Conservation (phyloP, 345 rosid genomes). For the Eucalyptus erythrocorys region DNA sequence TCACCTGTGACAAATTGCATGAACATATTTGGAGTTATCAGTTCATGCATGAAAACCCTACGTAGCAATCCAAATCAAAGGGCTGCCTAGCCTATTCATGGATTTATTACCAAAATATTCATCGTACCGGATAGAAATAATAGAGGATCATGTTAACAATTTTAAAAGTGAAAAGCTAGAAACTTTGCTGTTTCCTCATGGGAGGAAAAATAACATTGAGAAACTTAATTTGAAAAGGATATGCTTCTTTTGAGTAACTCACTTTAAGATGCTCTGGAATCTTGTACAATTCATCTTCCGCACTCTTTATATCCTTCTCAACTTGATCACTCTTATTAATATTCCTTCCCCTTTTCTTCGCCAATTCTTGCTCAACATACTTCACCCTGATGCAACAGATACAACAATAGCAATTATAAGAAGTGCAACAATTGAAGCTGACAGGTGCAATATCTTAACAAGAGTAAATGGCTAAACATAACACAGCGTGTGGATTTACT, state of each 20-base stretch:
- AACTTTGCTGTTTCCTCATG: not conserved
- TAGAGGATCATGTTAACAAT: not conserved
- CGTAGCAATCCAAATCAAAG: not conserved
- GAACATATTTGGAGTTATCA: not conserved
- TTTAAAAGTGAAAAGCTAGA: not conserved
- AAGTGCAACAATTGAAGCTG: not conserved
- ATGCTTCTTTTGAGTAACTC: not conserved
- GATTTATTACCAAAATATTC: not conserved
- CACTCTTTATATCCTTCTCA: slow-evolving; percentile 66
- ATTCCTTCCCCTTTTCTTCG: slow-evolving; percentile 71
- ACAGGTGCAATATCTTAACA: not conserved
- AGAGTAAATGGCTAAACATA: not conserved
- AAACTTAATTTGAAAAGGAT: not conserved
- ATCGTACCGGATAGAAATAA: not conserved
- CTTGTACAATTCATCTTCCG: slow-evolving; percentile 82
- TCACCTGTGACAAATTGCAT: slow-evolving; percentile 30
- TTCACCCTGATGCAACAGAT: slow-evolving; percentile 38
- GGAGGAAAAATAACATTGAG: not conserved
- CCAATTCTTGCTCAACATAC: slow-evolving; percentile 85
- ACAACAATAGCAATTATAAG: not conserved
- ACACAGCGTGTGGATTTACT: not conserved
- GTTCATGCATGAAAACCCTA: not conserved
- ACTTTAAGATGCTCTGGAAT: slow-evolving; percentile 97
- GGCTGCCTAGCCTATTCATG: not conserved
- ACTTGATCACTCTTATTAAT: slow-evolving; percentile 29